Evolutionary conservation across 1,284 basidiomycete species (phyloP).

Genomic region (Tilletia caries): DNA sequence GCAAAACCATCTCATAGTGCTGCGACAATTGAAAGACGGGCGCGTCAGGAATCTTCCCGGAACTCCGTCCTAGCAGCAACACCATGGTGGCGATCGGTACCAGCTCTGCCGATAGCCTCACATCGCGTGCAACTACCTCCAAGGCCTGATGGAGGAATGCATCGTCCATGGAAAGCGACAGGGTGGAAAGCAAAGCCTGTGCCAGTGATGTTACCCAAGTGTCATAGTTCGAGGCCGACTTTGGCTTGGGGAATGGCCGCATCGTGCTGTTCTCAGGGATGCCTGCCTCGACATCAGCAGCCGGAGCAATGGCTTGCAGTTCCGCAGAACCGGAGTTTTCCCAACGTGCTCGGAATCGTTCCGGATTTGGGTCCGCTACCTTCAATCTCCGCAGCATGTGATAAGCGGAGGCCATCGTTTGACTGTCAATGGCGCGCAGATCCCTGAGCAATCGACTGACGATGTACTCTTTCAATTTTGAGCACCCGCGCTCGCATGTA

Average conservation of each 20-base stretch:
- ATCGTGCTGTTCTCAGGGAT: not conserved
- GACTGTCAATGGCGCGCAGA: not conserved
- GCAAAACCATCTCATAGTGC: constrained; percentile 58
- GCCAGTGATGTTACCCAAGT: not conserved
- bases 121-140: not conserved
- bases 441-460: not conserved
- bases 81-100: not conserved
- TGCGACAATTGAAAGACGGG: not conserved
- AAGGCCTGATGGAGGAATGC: not conserved
- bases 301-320: not conserved
- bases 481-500: not conserved
- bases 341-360: no score
- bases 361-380: not conserved
- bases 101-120: not conserved
- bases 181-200: not conserved
- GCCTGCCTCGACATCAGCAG: not conserved
- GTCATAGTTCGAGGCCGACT: constrained; percentile 63
- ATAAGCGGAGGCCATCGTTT: not conserved
- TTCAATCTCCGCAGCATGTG: not conserved
- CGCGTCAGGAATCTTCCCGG: not conserved
- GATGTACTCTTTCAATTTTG: not conserved
- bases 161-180: not conserved
- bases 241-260: constrained; percentile 48
- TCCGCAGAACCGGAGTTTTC: not conserved
- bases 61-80: not conserved